phyloP scores from a whole-genome alignment of 768 basidiomycete genomes.

The Pleurotus eryngii region DNA sequence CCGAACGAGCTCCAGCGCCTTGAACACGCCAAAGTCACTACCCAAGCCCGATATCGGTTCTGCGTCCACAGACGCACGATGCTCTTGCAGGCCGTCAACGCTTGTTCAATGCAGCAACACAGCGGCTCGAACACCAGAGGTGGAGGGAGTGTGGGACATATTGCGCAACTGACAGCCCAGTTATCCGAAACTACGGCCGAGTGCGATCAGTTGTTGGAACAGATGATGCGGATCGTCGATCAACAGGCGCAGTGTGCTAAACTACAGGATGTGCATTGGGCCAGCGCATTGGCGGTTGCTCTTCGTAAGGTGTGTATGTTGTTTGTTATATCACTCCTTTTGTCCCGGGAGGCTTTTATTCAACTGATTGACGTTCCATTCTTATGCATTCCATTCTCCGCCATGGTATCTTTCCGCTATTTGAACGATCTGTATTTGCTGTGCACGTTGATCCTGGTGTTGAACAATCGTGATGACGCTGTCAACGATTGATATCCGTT shows the following conservation, averaged over 20 bases:
- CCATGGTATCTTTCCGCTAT: no score
- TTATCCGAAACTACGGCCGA: slow-evolving; percentile 55
- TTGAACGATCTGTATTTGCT: no score
- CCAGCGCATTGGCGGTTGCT: slow-evolving; percentile 75
- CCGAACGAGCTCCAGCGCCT: slow-evolving; percentile 60
- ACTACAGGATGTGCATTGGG: slow-evolving; percentile 62
- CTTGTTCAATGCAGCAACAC: slow-evolving; percentile 28
- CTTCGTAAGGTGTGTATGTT: slow-evolving; percentile 54
- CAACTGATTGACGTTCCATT: no score
- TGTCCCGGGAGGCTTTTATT: no score
- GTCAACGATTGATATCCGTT: no score
- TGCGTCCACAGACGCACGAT: slow-evolving; percentile 64
- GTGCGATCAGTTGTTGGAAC: slow-evolving; percentile 55
- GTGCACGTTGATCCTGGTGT: no score
- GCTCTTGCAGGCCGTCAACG: slow-evolving; percentile 67
- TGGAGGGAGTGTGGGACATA: slow-evolving; percentile 31
- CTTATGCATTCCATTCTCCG: no score
- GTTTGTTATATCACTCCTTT: no score
- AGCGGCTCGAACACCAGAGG: slow-evolving; percentile 15
- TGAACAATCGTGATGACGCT: no score
- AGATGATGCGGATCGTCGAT: slow-evolving; percentile 55
- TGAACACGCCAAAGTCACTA: slow-evolving; percentile 43
- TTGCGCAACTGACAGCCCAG: slow-evolving; percentile 48
- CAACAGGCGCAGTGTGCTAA: slow-evolving; percentile 62
- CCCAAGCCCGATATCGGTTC: slow-evolving; percentile 68